phyloP scores from a whole-genome alignment of 148 eudicot genomes.

The Cornus kousa region DNA sequence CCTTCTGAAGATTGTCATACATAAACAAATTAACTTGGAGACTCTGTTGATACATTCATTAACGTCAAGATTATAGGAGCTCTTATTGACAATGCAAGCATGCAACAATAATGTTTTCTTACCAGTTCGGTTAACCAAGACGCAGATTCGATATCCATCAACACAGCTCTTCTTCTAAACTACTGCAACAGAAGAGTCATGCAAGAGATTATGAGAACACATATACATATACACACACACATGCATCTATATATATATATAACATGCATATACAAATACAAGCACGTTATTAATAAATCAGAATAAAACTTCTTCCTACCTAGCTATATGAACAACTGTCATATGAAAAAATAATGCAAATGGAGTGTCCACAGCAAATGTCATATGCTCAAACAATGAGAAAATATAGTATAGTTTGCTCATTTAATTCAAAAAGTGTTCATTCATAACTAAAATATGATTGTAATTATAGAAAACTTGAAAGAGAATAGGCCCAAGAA shows the following conservation, averaged over 20 bases:
- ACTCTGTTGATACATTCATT: background rate
- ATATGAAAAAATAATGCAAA: too few species aligned
- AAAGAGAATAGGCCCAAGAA: background rate
- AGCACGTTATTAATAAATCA: too few species aligned
- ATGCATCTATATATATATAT: background rate
- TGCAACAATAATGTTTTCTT: background rate
- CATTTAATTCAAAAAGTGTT: too few species aligned
- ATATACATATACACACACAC: background rate
- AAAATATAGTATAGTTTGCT: background rate
- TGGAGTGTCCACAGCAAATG: background rate
- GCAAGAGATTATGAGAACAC: background rate
- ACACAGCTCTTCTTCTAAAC: background rate
- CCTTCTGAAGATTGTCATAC: too few species aligned
- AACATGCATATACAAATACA: too few species aligned
- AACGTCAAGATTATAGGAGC: background rate
- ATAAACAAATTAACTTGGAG: background rate
- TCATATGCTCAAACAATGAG: background rate
- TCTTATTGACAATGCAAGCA: background rate
- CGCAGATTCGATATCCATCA: background rate
- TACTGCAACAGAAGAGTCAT: background rate
- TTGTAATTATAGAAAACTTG: background rate
- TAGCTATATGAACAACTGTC: too few species aligned
- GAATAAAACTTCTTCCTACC: too few species aligned
- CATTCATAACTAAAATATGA: background rate
- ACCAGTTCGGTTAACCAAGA: background rate